A percentile compares a stretch with the other conserved stretches of the same genome.
Evolutionary conservation across 495 filamentous ascomycete species (phyloP).

Genomic region (Penicillium dipodomyicola): DNA sequence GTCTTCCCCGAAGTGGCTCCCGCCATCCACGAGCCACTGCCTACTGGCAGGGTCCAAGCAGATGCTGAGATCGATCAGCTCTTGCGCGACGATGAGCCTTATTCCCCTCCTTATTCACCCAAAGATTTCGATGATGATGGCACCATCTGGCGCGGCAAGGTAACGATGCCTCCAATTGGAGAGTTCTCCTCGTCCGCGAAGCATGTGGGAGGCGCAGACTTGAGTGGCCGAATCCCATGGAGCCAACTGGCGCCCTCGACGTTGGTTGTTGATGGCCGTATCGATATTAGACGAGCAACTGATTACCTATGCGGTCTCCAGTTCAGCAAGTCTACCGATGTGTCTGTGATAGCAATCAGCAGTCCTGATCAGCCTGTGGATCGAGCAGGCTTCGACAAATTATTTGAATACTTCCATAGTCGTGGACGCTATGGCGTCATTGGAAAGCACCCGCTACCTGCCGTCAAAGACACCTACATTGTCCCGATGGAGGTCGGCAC

Average conservation of each 20-base stretch:
- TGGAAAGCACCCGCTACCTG: slow-evolving; percentile 62
- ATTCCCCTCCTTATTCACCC: slow-evolving; percentile 85
- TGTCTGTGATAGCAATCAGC: slow-evolving; percentile 65
- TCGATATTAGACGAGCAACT: slow-evolving; percentile 73
- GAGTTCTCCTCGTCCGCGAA: slow-evolving; percentile 74
- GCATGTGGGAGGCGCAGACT: slow-evolving; percentile 77
- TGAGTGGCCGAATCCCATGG: slow-evolving; percentile 59
- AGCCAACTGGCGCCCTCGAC: slow-evolving; percentile 64
- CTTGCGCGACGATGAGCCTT: slow-evolving; percentile 78
- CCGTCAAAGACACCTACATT: slow-evolving; percentile 76
- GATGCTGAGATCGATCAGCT: slow-evolving; percentile 91
- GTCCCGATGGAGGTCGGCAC: slow-evolving; percentile 65
- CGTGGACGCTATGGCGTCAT: slow-evolving; percentile 81
- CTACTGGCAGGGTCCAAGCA: slow-evolving; percentile 49
- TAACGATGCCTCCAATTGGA: slow-evolving; percentile 74
- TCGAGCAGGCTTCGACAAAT: slow-evolving; percentile 56
- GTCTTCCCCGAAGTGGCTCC: slow-evolving; percentile 46
- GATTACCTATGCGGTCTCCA: slow-evolving; percentile 83
- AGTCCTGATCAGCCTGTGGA: slow-evolving; percentile 52
- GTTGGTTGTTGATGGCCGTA: slow-evolving; percentile 78
- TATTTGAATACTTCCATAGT: slow-evolving; percentile 76
- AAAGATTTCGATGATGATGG: slow-evolving; percentile 65
- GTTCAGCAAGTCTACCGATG: slow-evolving; percentile 69
- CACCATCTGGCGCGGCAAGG: slow-evolving; percentile 72
- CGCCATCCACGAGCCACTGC: slow-evolving; percentile 44